Evolutionary conservation across 495 filamentous ascomycete species (phyloP).

Genomic region (Aspergillus haitiensis): DNA sequence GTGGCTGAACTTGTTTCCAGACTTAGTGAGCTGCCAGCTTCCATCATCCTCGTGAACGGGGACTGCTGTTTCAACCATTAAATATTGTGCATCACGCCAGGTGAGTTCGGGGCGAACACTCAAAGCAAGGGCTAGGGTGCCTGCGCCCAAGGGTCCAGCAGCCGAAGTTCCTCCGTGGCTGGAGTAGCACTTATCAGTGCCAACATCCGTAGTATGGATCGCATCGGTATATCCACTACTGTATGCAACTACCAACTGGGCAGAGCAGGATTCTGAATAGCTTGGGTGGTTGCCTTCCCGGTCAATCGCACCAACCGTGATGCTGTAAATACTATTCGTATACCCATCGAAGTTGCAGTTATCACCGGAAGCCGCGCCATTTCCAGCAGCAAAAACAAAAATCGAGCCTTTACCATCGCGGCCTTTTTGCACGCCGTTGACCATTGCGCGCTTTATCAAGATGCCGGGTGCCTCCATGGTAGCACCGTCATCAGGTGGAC

Average conservation of each 20-base stretch:
- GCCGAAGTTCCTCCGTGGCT: slow-evolving; percentile 94
- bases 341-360: slow-evolving; percentile 99
- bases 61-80: slow-evolving; percentile 81
- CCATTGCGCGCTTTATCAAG: slow-evolving; percentile 84
- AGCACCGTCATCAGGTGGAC: slow-evolving; percentile 85
- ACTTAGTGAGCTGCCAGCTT: slow-evolving; percentile 77
- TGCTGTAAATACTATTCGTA: slow-evolving; percentile 98
- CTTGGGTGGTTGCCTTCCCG: slow-evolving; percentile 79
- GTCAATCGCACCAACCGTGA: slow-evolving; percentile 94
- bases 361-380: slow-evolving; percentile 82
- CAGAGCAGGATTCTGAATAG: slow-evolving; percentile 95
- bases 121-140: slow-evolving; percentile 89
- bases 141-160: slow-evolving; percentile 87
- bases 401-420: slow-evolving; percentile 82
- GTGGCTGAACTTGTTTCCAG: slow-evolving; percentile 87
- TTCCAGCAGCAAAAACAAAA: slow-evolving; percentile 96
- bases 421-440: slow-evolving; percentile 88
- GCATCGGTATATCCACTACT: slow-evolving; percentile 85
- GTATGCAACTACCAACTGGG: slow-evolving; percentile 92
- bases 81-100: slow-evolving; percentile 94
- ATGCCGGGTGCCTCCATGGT: slow-evolving; percentile 94
- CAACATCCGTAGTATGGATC: slow-evolving; percentile 97
- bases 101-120: slow-evolving; percentile 81
- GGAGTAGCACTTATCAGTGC: slow-evolving; percentile 70
- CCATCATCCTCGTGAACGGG: slow-evolving; percentile 71